Evolutionary conservation across 2,329 filamentous ascomycete genomes (phyloP), one percentile per base, ranked within the genome.

Genomic region (Pseudogymnoascus sp.): DNA sequence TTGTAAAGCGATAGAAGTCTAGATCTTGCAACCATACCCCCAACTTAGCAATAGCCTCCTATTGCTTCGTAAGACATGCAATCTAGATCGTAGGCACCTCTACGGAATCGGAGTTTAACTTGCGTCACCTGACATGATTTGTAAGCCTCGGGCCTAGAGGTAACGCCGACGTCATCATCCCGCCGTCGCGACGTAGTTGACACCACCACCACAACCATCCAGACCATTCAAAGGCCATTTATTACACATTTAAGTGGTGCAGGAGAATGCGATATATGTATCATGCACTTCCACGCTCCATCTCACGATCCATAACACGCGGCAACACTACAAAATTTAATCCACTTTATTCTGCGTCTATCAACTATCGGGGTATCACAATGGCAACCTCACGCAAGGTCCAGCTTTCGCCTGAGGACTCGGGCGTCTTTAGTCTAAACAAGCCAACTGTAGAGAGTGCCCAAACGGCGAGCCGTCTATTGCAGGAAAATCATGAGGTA

Each of bases 401-500:
- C 58, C 69, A 77, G 18, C 73, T 86, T 59, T 69, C 72, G 4
- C 70, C 77, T 1, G 71, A 77, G 2, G 76, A 83, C 60, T 80
- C 78, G 0, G 83, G 82, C 4, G 69, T 85, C 6, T 75, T 80
- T 65, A 72, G 72, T 6, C 62, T 77, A 71, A 63, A 76, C 64
- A 74, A 74, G 78, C 39, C 82, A 70, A 81, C 76, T 2, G 74
- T 81, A 2, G 83, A 84, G 35, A 80, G 85, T 0, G 88, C 90
- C 0, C 75, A 77, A 38, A 85, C 78, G 62, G 79, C 82, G 0
- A 87, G 85, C 3, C 78, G 88, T 64, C 74, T 96, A 3, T 75
- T 97, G 15, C 89, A 96, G 70, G 76, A 85, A 62, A 91, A 96
- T 69, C 80, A 94, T 65, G 82, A 85, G 75, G 76, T 80, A 67